Evolutionary conservation across 768 basidiomycete species (phyloP).

Genomic region (Clathrus columnatus): DNA sequence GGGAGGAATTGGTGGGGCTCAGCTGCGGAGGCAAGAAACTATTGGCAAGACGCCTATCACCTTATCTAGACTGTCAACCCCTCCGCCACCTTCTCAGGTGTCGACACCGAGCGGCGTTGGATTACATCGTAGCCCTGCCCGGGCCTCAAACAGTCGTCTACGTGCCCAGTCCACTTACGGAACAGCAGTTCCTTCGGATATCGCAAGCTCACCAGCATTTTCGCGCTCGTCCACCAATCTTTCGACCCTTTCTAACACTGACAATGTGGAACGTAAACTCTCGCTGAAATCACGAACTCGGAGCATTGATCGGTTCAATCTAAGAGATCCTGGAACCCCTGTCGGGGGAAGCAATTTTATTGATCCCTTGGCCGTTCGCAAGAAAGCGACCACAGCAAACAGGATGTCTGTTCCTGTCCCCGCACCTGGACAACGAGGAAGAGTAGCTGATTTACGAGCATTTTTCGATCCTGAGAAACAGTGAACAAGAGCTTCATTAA

Average conservation of each 20-base stretch:
- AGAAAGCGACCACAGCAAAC: constrained; percentile 43
- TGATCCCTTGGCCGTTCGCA: constrained; percentile 65
- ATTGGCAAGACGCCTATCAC: constrained; percentile 17
- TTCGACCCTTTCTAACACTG: neutral
- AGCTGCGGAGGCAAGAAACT: constrained; percentile 11
- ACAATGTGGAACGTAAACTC: neutral
- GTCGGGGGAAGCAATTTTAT: constrained; percentile 48
- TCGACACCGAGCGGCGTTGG: constrained; percentile 3
- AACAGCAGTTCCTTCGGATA: constrained; percentile 6
- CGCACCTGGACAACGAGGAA: constrained; percentile 37
- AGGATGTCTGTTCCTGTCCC: constrained; percentile 35
- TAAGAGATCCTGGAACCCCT: constrained; percentile 14
- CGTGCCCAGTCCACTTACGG: constrained; percentile 14
- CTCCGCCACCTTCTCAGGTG: constrained; percentile 12
- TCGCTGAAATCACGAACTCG: constrained; percentile 24
- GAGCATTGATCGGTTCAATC: constrained; percentile 26
- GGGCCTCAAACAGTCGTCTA: constrained; percentile 10
- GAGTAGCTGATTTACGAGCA: constrained; percentile 68
- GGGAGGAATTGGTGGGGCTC: neutral
- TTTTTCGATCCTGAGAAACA: constrained; percentile 51
- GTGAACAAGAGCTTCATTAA: too few relatives aligned
- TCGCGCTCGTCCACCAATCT: neutral
- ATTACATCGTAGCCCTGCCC: constrained; percentile 7
- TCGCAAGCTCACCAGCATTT: neutral
- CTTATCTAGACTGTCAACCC: constrained; percentile 14